Evolutionary conservation across 2,329 filamentous ascomycete genomes (phyloP).

Genomic region (Penicillium brevicompactum): DNA sequence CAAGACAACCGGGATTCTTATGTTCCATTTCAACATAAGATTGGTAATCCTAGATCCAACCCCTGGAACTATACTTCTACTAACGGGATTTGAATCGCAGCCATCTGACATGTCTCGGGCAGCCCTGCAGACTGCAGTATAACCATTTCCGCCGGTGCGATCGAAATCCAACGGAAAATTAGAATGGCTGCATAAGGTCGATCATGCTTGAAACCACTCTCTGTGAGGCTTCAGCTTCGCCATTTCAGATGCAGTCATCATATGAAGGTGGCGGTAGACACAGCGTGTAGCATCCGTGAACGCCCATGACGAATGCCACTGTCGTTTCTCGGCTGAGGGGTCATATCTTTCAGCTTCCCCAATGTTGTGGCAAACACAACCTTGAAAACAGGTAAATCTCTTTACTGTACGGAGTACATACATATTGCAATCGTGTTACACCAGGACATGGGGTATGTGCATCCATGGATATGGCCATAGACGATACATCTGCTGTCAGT

Average conservation of each 20-base stretch:
- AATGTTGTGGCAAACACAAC: neutral
- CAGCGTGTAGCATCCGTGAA: neutral
- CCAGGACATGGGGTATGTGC: neutral
- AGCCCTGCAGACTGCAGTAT: constrained; percentile 14
- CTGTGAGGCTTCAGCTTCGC: neutral
- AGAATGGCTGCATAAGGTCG: neutral
- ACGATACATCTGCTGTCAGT: neutral
- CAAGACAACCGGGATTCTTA: too few species aligned
- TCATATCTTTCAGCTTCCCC: neutral
- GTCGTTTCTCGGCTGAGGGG: neutral
- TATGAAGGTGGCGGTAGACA: neutral
- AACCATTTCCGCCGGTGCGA: constrained; percentile 9
- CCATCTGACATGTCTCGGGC: constrained; percentile 10
- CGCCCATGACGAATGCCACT: neutral
- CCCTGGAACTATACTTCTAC: neutral
- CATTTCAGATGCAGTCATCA: neutral
- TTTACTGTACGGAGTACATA: neutral
- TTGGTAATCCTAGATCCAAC: neutral
- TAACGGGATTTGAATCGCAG: constrained; percentile 15
- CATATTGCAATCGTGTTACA: neutral
- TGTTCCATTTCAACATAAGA: too few species aligned
- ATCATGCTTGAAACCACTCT: neutral
- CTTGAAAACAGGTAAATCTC: neutral
- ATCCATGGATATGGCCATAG: neutral
- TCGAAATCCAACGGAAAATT: constrained; percentile 4